A percentile compares a stretch with the other conserved stretches of the same genome.
Conservation (phyloP, 164 flowering plant species). For the Saururus chinensis region DNA sequence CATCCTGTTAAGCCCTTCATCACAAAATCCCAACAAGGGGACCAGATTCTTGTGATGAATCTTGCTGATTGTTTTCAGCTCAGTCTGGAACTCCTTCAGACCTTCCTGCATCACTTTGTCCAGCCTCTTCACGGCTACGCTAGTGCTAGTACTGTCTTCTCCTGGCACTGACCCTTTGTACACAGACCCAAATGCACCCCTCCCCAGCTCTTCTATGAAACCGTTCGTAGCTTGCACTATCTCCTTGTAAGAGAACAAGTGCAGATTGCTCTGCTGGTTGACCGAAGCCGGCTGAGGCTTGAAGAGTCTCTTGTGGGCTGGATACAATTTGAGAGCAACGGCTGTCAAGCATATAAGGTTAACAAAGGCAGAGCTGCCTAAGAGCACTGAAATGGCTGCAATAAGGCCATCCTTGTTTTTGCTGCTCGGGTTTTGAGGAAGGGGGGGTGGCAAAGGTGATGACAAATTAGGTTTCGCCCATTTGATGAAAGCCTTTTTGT, state of each 20-base stretch:
- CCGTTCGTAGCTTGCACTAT: conserved; percentile 12
- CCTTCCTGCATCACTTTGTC: conserved; percentile 2
- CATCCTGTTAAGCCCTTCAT: conserved; percentile 11
- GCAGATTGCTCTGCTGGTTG: background rate
- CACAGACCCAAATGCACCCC: conserved; percentile 15
- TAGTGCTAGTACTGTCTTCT: background rate
- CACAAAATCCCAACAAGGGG: background rate
- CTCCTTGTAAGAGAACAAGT: conserved; percentile 6
- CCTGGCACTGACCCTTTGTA: conserved; percentile 9
- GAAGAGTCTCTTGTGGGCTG: background rate
- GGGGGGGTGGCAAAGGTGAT: too few relatives aligned
- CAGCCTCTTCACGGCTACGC: conserved; percentile 12
- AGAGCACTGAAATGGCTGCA: conserved; percentile 15
- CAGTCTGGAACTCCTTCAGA: conserved; percentile 5
- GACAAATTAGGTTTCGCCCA: conserved; percentile 9
- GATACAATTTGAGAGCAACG: background rate
- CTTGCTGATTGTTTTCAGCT: conserved; percentile 4
- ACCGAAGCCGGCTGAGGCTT: background rate
- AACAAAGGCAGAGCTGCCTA: conserved; percentile 31
- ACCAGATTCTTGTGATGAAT: background rate
- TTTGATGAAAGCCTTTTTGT: conserved; percentile 22
- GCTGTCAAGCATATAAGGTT: conserved; percentile 11
- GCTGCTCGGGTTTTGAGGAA: background rate
- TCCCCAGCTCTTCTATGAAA: conserved; percentile 15
- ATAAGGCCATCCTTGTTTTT: conserved; percentile 8